These are phyloP conservation scores for Ophiorrhiza pumila DNA, from an alignment of 257 asterid genomes.

Conservation along the genomic window DNA sequence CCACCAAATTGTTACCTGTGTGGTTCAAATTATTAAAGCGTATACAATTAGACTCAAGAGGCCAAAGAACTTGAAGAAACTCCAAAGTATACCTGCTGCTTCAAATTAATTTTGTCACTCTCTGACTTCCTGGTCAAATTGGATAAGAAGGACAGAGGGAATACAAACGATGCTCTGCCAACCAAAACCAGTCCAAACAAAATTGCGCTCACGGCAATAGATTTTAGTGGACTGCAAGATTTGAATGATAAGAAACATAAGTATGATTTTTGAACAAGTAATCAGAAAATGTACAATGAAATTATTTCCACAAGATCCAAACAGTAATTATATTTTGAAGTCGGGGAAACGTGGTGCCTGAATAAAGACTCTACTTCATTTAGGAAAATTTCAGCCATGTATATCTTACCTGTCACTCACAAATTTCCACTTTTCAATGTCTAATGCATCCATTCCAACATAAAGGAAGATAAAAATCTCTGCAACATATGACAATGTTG, in stretches of 20 bases:
- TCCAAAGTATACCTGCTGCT: constrained; percentile 49
- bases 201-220: constrained; percentile 49
- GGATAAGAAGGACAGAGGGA: constrained; percentile 53
- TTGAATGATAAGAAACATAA: background rate
- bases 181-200: constrained; percentile 57
- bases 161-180: constrained; percentile 68
- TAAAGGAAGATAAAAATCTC: constrained; percentile 74
- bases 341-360: background rate
- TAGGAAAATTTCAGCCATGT: background rate
- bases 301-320: background rate
- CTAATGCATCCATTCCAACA: constrained; percentile 92
- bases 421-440: constrained; percentile 66
- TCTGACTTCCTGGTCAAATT: constrained; percentile 35
- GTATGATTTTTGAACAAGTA: background rate
- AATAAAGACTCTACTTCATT: background rate
- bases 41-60: background rate
- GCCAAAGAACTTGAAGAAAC: background rate
- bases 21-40: constrained; percentile 5
- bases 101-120: constrained; percentile 38
- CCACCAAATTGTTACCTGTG: constrained; percentile 72
- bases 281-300: background rate
- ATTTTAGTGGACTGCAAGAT: constrained; percentile 56
- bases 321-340: background rate
- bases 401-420: constrained; percentile 43
- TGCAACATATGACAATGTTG: constrained; percentile 62